Evolutionary conservation across 345 rosid genomes (phyloP).

Genomic region (Viola odorata): DNA sequence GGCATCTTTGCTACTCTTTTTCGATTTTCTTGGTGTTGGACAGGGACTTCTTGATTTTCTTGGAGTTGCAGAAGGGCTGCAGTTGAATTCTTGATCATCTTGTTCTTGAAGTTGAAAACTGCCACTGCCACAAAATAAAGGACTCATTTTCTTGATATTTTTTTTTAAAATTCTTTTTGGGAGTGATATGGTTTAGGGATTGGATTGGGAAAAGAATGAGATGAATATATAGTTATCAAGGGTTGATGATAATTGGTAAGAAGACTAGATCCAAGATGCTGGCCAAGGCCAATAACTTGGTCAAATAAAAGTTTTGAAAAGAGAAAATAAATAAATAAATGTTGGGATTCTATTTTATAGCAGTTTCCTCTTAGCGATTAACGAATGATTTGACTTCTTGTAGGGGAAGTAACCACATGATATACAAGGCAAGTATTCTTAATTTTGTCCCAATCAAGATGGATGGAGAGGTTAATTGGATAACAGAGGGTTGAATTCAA

Average conservation of each 20-base stretch:
- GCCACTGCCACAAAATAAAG: slow-evolving; percentile 29
- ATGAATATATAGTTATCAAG: background rate
- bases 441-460: background rate
- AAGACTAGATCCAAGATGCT: slow-evolving; percentile 20
- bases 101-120: slow-evolving; percentile 20
- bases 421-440: background rate
- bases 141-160: slow-evolving; percentile 27
- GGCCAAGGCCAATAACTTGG: background rate
- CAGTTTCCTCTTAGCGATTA: slow-evolving; percentile 21
- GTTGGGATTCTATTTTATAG: background rate
- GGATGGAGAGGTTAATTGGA: background rate
- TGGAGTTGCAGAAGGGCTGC: slow-evolving; percentile 20
- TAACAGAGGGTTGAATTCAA: background rate
- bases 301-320: slow-evolving; percentile 16
- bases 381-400: slow-evolving; percentile 28
- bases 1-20: slow-evolving; percentile 21
- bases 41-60: background rate
- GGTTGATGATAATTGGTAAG: background rate
- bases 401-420: slow-evolving; percentile 8
- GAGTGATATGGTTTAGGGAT: background rate
- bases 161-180: background rate
- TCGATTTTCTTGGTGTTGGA: slow-evolving; percentile 37
- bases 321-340: background rate
- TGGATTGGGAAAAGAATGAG: background rate
- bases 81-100: slow-evolving; percentile 12